A percentile compares a stretch with the other conserved stretches of the same genome.
Evolutionary conservation across 768 basidiomycete species (phyloP).

Genomic region (Pholiota molesta): DNA sequence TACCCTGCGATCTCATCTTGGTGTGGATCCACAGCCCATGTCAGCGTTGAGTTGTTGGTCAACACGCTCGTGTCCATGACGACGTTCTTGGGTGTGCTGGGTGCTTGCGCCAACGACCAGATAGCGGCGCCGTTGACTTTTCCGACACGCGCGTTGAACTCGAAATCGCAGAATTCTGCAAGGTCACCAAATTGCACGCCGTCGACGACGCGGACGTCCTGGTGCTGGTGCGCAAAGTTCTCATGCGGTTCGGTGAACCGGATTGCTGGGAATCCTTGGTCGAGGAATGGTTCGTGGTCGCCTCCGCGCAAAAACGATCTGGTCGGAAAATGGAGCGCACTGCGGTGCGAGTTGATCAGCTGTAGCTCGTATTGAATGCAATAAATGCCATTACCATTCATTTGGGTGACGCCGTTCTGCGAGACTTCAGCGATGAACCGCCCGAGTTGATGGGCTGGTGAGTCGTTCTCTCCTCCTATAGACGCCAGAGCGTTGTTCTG

Average conservation of each 20-base stretch:
- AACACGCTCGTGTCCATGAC: slow-evolving; percentile 47
- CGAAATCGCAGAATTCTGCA: slow-evolving; percentile 54
- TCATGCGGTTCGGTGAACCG: slow-evolving; percentile 61
- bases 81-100: slow-evolving; percentile 54
- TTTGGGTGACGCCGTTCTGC: slow-evolving; percentile 48
- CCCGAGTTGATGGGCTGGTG: slow-evolving; percentile 52
- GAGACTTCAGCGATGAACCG: slow-evolving; percentile 56
- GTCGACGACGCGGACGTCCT: slow-evolving; percentile 51
- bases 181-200: slow-evolving; percentile 62
- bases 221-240: slow-evolving; percentile 61
- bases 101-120: slow-evolving; percentile 59
- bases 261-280: slow-evolving; percentile 52
- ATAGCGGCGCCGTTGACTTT: slow-evolving; percentile 53
- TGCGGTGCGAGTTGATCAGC: slow-evolving; percentile 21
- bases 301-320: slow-evolving; percentile 60
- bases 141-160: slow-evolving; percentile 53
- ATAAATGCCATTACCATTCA: slow-evolving; percentile 43
- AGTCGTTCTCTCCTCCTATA: slow-evolving; percentile 58
- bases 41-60: slow-evolving; percentile 57
- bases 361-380: not conserved
- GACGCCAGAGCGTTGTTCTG: slow-evolving; percentile 36
- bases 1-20: slow-evolving; percentile 37
- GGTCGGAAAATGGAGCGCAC: slow-evolving; percentile 54
- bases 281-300: slow-evolving; percentile 54
- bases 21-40: slow-evolving; percentile 43